Conservation (phyloP, 73 alveolate species). For the Paramecium caudatum region DNA sequence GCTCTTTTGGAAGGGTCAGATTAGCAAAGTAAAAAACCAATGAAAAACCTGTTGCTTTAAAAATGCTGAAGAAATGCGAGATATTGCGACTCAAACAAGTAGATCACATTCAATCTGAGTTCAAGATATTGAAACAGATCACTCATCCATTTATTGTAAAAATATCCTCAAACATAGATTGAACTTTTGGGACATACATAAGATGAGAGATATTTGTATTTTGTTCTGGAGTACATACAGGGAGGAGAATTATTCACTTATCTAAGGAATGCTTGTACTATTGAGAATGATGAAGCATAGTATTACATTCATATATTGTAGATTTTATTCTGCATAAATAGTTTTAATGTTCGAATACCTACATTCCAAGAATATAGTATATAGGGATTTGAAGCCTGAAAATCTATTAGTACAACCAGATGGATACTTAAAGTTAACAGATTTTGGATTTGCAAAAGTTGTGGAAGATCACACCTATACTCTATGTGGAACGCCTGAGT, state of each 20-base stretch:
- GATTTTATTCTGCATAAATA: slow-evolving; percentile 81
- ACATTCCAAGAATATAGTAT: slow-evolving; percentile 78
- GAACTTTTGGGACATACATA: slow-evolving; percentile 85
- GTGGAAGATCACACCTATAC: slow-evolving; percentile 86
- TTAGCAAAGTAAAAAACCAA: slow-evolving; percentile 75
- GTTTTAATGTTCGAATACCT: slow-evolving; percentile 78
- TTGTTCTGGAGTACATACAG: slow-evolving; percentile 93
- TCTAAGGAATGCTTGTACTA: slow-evolving; percentile 89
- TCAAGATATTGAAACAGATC: slow-evolving; percentile 27
- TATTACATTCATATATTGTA: slow-evolving; percentile 78
- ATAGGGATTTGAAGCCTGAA: slow-evolving; percentile 84
- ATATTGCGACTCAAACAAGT: slow-evolving; percentile 90
- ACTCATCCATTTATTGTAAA: slow-evolving; percentile 37
- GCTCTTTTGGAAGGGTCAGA: slow-evolving; percentile 79
- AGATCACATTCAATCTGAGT: slow-evolving; percentile 74
- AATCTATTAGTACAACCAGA: slow-evolving; percentile 73
- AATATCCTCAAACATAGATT: slow-evolving; percentile 56
- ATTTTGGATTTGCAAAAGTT: slow-evolving; percentile 85
- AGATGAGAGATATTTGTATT: slow-evolving; percentile 92
- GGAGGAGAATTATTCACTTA: slow-evolving; percentile 99
- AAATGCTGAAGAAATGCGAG: slow-evolving; percentile 93
- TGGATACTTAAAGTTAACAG: slow-evolving; percentile 83
- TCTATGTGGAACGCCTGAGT: slow-evolving; percentile 84
- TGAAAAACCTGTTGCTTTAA: slow-evolving; percentile 86
- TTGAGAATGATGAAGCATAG: slow-evolving; percentile 83